Evolutionary conservation across 352 stramenopile species (phyloP).

Genomic region (Phytophthora macrochlamydospora): DNA sequence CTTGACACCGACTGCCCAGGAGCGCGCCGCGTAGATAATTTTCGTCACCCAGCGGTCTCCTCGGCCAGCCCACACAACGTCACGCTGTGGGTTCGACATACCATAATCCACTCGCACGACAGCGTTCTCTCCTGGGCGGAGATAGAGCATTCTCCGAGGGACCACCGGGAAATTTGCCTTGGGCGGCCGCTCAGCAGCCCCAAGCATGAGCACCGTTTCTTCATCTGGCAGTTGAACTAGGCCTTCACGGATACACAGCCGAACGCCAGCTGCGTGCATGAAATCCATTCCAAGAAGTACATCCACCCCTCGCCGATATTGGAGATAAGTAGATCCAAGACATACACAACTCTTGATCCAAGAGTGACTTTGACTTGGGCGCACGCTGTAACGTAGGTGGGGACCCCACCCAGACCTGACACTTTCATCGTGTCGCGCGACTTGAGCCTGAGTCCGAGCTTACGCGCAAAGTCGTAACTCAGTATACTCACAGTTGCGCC

Average conservation of each 20-base stretch:
- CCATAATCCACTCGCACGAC: not conserved
- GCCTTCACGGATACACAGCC: conserved; percentile 12
- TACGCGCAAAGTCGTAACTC: conserved; percentile 29
- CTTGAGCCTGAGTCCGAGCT: conserved; percentile 4
- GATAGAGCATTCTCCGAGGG: not conserved
- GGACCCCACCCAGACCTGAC: conserved; percentile 14
- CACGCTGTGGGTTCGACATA: not conserved
- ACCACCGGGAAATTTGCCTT: too few species aligned
- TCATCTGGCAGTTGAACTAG: not conserved
- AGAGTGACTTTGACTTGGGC: conserved; percentile 31
- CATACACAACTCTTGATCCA: conserved; percentile 18
- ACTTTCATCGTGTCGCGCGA: not conserved
- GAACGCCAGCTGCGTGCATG: conserved; percentile 25
- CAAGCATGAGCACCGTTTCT: not conserved
- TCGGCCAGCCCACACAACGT: not conserved
- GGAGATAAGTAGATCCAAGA: conserved; percentile 12
- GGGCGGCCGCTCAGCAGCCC: not conserved
- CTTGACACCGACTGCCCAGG: not conserved
- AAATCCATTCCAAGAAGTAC: conserved; percentile 36
- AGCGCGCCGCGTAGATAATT: not conserved
- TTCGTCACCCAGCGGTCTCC: conserved; percentile 6
- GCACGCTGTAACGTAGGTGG: conserved; percentile 17
- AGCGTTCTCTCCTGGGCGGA: not conserved
- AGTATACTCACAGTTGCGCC: conserved; percentile 27
- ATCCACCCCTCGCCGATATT: conserved; percentile 36